A percentile compares a stretch with the other conserved stretches of the same genome.
These are phyloP conservation scores for Solanum clarkiae DNA, from an alignment of 257 asterid species.

Conservation along the genomic window DNA sequence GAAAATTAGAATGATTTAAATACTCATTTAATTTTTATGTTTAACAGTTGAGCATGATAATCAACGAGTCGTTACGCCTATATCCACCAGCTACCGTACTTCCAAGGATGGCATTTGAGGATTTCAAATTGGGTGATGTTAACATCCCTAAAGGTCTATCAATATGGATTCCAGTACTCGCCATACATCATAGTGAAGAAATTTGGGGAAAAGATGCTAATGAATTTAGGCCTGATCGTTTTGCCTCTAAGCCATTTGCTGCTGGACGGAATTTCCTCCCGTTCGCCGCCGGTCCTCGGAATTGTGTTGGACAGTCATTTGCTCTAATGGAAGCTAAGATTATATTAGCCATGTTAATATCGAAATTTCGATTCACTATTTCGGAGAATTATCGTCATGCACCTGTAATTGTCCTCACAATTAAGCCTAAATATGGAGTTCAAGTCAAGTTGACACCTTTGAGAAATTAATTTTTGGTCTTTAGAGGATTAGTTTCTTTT, in stretches of 20 bases:
- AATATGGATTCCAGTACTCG: slow-evolving; percentile 86
- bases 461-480: background rate
- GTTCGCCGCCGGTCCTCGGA: slow-evolving; percentile 87
- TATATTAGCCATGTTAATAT: slow-evolving; percentile 74
- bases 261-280: slow-evolving; percentile 72
- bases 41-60: slow-evolving; percentile 71
- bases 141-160: slow-evolving; percentile 80
- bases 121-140: slow-evolving; percentile 65
- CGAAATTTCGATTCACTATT: slow-evolving; percentile 50
- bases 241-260: slow-evolving; percentile 27
- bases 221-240: slow-evolving; percentile 68
- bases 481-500: background rate
- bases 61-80: slow-evolving; percentile 65
- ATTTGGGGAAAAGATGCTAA: slow-evolving; percentile 87
- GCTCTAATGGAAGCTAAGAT: slow-evolving; percentile 95
- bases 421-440: slow-evolving; percentile 89
- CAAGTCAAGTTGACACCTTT: slow-evolving; percentile 57
- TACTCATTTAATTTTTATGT: background rate
- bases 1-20: background rate
- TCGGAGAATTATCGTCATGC: slow-evolving; percentile 84
- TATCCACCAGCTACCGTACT: slow-evolving; percentile 87
- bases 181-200: slow-evolving; percentile 67
- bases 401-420: slow-evolving; percentile 56
- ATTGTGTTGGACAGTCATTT: slow-evolving; percentile 76
- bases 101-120: slow-evolving; percentile 94